Conservation (phyloP, 2,329 filamentous ascomycete species). For the Aspergillus chevalieri region DNA sequence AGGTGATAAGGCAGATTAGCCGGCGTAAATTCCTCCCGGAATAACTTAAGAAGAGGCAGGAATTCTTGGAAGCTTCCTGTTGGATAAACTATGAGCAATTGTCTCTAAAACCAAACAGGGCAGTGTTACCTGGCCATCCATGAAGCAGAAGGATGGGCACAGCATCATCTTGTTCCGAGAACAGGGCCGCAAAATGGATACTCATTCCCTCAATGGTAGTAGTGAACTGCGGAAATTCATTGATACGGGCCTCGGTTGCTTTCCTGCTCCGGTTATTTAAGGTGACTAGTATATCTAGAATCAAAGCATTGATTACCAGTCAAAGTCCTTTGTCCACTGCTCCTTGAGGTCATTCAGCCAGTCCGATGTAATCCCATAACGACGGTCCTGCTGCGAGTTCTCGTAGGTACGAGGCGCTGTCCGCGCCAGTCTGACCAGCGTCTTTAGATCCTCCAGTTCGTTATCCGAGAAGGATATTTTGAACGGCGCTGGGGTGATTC, state of each 20-base stretch:
- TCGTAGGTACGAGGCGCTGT: slow-evolving; percentile 47
- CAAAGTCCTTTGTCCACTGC: slow-evolving; percentile 41
- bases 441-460: slow-evolving; percentile 42
- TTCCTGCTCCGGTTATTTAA: slow-evolving; percentile 14
- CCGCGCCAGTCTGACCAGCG: slow-evolving; percentile 44
- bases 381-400: slow-evolving; percentile 38
- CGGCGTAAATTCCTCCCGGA: slow-evolving; percentile 21
- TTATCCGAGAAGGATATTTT: slow-evolving; percentile 38
- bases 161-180: slow-evolving; percentile 42
- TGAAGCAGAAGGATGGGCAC: slow-evolving; percentile 44
- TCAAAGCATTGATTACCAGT: slow-evolving; percentile 39
- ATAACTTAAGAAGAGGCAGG: slow-evolving; percentile 23
- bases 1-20: slow-evolving; percentile 24
- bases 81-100: neutral
- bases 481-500: slow-evolving; percentile 38
- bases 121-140: slow-evolving; percentile 25
- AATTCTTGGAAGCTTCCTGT: slow-evolving; percentile 30
- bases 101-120: neutral
- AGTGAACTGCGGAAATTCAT: slow-evolving; percentile 48
- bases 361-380: slow-evolving; percentile 42
- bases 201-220: slow-evolving; percentile 36
- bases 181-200: slow-evolving; percentile 47
- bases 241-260: slow-evolving; percentile 39
- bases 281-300: slow-evolving; percentile 8
- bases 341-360: slow-evolving; percentile 42